Base-by-base conservation (phyloP, 495 filamentous ascomycete genomes). In the Aspergillus homomorphus region DNA sequence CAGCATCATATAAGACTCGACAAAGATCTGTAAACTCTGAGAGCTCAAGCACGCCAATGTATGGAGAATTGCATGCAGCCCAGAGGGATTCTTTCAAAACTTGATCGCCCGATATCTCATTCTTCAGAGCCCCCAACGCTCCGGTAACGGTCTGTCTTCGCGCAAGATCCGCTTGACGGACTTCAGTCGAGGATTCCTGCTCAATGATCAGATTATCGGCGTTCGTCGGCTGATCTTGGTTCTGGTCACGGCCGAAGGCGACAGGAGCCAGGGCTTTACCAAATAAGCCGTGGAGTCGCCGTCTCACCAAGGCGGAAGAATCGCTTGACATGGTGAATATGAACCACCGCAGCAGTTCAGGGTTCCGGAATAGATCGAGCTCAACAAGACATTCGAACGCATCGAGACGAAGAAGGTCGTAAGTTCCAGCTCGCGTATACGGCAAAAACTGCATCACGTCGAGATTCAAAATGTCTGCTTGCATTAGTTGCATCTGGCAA, bases 361-460 rank as follows among this genome's bases (percentile, higher is more conserved):
- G 73, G 51, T 82, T 82, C 26, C 81, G 76, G 33, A 91, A 76
- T 46, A 89, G 74, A 38, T 92, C 91, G 18, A 95, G 80, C 45
- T 93, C 87, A 41, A 93, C 80, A 1, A 98, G 80, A 54, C 84
- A 89, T 51, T 88, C 81, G 65, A 96, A 96, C 2, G 91, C 92
- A 60, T 88, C 86, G 41, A 96, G 72, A 2, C 94, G 89, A 23
- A 98, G 84, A 15, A 84, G 76, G 53, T 96, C 91, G 45, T 85
- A 83, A 19, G 89, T 96, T 49, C 83, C 88, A 57, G 87, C 81
- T 54, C 87, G 82, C 0, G 91, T 85, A 65, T 97, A 97, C 48
- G 89, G 84, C 28, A 96, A 67, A 69, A 98, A 90, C 53, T 89
- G 85, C 64, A 84, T 71, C 0, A 84, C 67, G 45, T 86, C 81